Conservation (phyloP, 2,329 filamentous ascomycete genomes). For the Macroventuria anomochaeta region DNA sequence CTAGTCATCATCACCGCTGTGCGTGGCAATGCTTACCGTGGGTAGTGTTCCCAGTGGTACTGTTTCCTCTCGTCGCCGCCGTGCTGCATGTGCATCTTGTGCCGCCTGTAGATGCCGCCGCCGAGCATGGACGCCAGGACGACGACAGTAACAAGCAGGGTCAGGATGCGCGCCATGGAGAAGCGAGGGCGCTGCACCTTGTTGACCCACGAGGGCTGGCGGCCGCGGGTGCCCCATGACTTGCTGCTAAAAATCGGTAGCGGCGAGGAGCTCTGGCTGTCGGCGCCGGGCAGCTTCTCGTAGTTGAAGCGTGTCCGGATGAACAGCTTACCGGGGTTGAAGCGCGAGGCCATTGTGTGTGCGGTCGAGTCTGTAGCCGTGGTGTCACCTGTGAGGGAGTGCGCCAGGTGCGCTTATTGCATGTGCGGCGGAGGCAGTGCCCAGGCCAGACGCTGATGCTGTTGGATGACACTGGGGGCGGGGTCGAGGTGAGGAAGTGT, state of each 20-base stretch:
- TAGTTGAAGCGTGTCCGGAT: conserved; percentile 54
- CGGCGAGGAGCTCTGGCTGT: conserved; percentile 50
- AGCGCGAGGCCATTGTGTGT: conserved; percentile 46
- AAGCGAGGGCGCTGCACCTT: conserved; percentile 52
- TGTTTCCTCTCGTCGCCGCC: conserved; percentile 43
- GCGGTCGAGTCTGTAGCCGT: conserved; percentile 11
- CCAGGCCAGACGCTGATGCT: conserved; percentile 6
- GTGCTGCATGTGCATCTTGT: conserved; percentile 43
- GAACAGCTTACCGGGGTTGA: conserved; percentile 56
- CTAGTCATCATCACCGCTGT: too few relatives aligned
- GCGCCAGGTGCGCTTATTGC: conserved; percentile 35
- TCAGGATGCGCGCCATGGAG: conserved; percentile 52
- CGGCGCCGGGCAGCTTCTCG: conserved; percentile 53
- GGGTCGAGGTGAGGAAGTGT: conserved; percentile 11
- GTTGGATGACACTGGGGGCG: conserved; percentile 6
- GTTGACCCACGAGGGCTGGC: conserved; percentile 47
- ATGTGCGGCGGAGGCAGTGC: conserved; percentile 37
- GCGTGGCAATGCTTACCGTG: conserved; percentile 42
- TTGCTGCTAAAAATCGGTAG: conserved; percentile 49
- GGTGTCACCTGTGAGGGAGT: conserved; percentile 7
- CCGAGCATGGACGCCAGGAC: conserved; percentile 51
- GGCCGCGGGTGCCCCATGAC: conserved; percentile 43
- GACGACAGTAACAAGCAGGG: conserved; percentile 50
- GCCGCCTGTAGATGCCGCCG: conserved; percentile 51
- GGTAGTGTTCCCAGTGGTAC: conserved; percentile 56